A percentile compares a stretch with the other conserved stretches of the same genome.
These are phyloP conservation scores for Solanum verrucosum DNA, from an alignment of 257 asterid genomes.

Conservation along the genomic window DNA sequence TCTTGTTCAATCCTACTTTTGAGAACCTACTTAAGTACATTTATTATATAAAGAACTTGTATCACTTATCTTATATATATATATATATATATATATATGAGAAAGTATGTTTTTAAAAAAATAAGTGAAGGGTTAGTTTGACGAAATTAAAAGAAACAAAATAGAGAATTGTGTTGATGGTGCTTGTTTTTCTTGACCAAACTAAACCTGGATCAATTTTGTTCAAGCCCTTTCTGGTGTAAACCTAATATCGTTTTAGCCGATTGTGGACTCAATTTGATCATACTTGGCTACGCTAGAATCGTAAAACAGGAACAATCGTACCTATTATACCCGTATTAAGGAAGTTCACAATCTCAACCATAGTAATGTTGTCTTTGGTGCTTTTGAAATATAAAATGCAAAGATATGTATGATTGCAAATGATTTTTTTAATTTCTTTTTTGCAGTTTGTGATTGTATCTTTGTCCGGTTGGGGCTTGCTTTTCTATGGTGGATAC, in stretches of 20 bases:
- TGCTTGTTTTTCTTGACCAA: not conserved
- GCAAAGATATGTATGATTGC: not conserved
- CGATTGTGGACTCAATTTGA: not conserved
- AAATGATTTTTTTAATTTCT: not conserved
- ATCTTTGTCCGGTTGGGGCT: conserved; percentile 76
- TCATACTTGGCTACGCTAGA: not conserved
- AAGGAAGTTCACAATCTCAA: not conserved
- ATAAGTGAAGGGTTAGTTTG: not conserved
- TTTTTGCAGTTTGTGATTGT: conserved; percentile 68
- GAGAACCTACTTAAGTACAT: not conserved
- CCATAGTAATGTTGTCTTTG: not conserved
- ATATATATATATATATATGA: not conserved
- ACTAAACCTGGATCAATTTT: not conserved
- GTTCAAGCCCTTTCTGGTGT: not conserved
- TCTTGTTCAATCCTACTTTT: not conserved
- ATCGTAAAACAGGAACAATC: not conserved
- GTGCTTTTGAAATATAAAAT: not conserved
- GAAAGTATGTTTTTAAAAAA: not conserved
- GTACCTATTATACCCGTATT: not conserved
- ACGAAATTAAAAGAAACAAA: not conserved
- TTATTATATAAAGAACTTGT: not conserved
- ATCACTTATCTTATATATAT: not conserved
- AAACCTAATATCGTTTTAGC: not conserved
- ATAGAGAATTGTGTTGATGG: not conserved
- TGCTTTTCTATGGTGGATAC: conserved; percentile 45